These are phyloP conservation scores for Talaromyces albobiverticillius DNA, from an alignment of 2,329 filamentous ascomycete species.

Conservation along the genomic window DNA sequence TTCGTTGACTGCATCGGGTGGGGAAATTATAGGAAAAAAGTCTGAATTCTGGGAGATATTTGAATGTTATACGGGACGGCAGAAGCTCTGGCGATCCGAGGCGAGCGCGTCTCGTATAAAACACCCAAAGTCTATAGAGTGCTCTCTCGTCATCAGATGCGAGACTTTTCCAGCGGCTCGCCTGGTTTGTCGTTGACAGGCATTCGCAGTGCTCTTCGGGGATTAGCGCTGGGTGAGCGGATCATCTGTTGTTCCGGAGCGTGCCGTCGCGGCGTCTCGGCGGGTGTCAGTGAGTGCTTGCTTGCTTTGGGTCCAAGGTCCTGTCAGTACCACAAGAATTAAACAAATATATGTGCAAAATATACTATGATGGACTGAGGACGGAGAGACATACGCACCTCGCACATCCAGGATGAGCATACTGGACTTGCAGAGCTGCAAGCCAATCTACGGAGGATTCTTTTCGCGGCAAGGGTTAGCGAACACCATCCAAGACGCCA, in stretches of 20 bases:
- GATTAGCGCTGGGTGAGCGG: conserved; percentile 12
- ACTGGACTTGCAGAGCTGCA: conserved; percentile 2
- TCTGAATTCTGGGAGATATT: background rate
- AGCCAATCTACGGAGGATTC: conserved; percentile 9
- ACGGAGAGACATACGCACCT: conserved; percentile 17
- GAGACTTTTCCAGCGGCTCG: conserved; percentile 4
- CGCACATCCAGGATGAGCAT: conserved; percentile 11
- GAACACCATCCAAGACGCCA: background rate
- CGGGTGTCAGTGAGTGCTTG: background rate
- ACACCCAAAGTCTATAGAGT: conserved; percentile 1
- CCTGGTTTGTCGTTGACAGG: conserved; percentile 6
- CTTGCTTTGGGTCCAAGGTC: background rate
- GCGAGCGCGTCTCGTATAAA: background rate
- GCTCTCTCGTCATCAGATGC: conserved; percentile 2
- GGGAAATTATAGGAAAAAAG: conserved; percentile 1
- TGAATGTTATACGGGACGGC: background rate
- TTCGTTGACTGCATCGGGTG: conserved; percentile 41
- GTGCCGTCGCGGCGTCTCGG: background rate
- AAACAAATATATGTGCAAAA: conserved; percentile 3
- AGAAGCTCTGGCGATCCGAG: background rate
- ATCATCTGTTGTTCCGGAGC: conserved; percentile 14
- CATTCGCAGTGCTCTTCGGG: conserved; percentile 7
- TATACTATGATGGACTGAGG: background rate
- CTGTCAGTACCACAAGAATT: conserved; percentile 6
- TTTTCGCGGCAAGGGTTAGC: background rate